phyloP scores from a whole-genome alignment of 1,284 basidiomycete genomes.

The Porodaedalea pini region DNA sequence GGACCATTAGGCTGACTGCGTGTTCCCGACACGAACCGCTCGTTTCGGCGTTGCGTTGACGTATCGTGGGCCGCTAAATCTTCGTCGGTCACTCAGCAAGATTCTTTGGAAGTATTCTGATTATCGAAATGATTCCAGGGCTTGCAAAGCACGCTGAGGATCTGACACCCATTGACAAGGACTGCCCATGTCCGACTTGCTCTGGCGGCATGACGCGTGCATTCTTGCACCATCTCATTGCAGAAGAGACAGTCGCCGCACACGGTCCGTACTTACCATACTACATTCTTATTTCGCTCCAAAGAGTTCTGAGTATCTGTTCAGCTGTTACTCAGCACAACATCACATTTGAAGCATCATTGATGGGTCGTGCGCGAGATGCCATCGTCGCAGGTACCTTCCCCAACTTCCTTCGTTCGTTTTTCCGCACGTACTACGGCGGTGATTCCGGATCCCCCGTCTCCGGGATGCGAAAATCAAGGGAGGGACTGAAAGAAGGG shows the following conservation, averaged over 20 bases:
- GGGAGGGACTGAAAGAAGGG: neutral
- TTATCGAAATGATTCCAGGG: conserved; percentile 34
- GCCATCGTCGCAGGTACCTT: conserved; percentile 74
- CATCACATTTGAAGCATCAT: conserved; percentile 73
- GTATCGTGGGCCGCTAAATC: conserved; percentile 71
- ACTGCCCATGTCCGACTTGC: conserved; percentile 81
- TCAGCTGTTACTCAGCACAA: conserved; percentile 77
- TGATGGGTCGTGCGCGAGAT: conserved; percentile 76
- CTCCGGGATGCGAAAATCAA: neutral
- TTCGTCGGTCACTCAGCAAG: conserved; percentile 45
- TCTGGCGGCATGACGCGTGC: conserved; percentile 59
- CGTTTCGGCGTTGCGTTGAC: conserved; percentile 85
- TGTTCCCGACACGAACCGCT: conserved; percentile 84
- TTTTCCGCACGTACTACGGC: conserved; percentile 72
- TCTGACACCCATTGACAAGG: conserved; percentile 64
- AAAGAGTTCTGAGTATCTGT: conserved; percentile 17
- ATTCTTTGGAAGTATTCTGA: neutral
- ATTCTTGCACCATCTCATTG: conserved; percentile 66
- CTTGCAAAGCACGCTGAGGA: conserved; percentile 67
- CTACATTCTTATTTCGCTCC: conserved; percentile 9
- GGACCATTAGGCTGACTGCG: conserved; percentile 72
- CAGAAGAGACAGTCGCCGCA: conserved; percentile 75
- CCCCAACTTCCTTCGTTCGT: conserved; percentile 67
- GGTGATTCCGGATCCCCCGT: conserved; percentile 29
- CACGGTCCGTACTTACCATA: conserved; percentile 49